These are phyloP conservation scores for Trichocladium uniseriatum DNA, from an alignment of 495 filamentous ascomycete species.

Conservation along the genomic window DNA sequence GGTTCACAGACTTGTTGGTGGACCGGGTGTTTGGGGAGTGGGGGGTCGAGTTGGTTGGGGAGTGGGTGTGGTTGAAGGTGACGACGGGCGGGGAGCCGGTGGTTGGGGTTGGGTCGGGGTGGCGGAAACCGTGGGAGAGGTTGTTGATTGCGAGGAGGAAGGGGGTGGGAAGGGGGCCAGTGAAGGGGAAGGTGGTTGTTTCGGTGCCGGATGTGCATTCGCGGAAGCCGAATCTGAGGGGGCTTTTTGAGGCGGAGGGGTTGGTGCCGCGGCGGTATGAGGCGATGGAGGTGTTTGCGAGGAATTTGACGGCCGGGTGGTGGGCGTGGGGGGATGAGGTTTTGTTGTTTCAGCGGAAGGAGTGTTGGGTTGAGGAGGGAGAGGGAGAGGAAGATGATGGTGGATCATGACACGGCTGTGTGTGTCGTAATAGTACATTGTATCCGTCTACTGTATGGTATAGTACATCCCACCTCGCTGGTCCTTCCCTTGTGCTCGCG, in stretches of 20 bases:
- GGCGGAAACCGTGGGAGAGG: slow-evolving; percentile 82
- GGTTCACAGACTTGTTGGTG: slow-evolving; percentile 39
- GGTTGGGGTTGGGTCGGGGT: slow-evolving; percentile 53
- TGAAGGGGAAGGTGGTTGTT: slow-evolving; percentile 46
- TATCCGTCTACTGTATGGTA: slow-evolving; percentile 3
- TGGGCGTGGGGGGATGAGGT: slow-evolving; percentile 84
- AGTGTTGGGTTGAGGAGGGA: slow-evolving; percentile 49
- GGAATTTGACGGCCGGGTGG: slow-evolving; percentile 81
- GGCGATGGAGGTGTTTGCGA: slow-evolving; percentile 79
- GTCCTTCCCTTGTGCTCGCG: not conserved
- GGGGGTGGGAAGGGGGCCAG: not conserved
- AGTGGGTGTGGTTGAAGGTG: slow-evolving; percentile 90
- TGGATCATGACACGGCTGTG: not conserved
- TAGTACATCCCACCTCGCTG: slow-evolving; percentile 10
- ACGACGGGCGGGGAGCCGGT: slow-evolving; percentile 64
- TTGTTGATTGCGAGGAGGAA: slow-evolving; percentile 56
- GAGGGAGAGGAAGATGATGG: not conserved
- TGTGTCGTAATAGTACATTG: slow-evolving; percentile 4
- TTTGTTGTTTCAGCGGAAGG: slow-evolving; percentile 63
- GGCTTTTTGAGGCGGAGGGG: slow-evolving; percentile 36
- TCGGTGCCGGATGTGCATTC: slow-evolving; percentile 88
- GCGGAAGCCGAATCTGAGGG: slow-evolving; percentile 59
- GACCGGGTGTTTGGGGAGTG: slow-evolving; percentile 47
- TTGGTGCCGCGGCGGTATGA: slow-evolving; percentile 43
- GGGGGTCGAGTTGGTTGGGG: slow-evolving; percentile 57